Evolutionary conservation across 2,329 filamentous ascomycete species (phyloP), one percentile per base, ranked within the genome.

Genomic region (Tolypocladium capitatum): DNA sequence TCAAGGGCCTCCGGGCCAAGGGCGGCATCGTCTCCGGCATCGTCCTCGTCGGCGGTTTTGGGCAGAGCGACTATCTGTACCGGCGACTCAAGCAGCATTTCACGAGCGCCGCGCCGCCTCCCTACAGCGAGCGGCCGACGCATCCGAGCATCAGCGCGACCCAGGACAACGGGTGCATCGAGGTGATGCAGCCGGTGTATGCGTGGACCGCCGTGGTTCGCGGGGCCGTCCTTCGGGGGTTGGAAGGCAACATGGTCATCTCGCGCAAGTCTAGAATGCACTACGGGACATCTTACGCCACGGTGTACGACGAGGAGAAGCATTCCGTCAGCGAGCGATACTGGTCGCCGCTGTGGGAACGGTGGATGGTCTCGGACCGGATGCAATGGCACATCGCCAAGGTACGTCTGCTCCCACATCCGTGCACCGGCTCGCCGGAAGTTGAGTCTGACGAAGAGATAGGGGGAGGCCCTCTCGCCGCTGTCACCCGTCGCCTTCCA

Each of bases 371-470:
- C 7, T 81, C 76, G 42, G 83, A 90, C 62, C 74, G 85, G 43
- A 89, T 91, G 84, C 83, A 88, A 65, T 90, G 86, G 86, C 84
- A 89, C 63, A 86, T 89, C 60, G 78, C 80, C 51, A 88, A 87
- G 75, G 83, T 81, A 57, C 55, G 71, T 65, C 40, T 47, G 24
- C 24, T 7, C 38, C 5, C 11, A 6, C 6, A 1, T 28, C 4
- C 2, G 24, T 18, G 24, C 24, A 28, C 21, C 24, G 13, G 24
- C 38, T 30, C 11, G 38, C 16, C 13, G 16, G 36, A 7, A 16
- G 21, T 28, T 7, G 8, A 4, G 4, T 20, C 3, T 48, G 43
- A 53, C 46, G 53, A 34, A 40, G n/a, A 14, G 13, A 3, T 52
- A 85, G 81, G 84, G 83, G 49, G 84, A 87, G 55, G 77, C 84